Conservation (phyloP, 305 asterid species). For the Solanum hybrid region DNA sequence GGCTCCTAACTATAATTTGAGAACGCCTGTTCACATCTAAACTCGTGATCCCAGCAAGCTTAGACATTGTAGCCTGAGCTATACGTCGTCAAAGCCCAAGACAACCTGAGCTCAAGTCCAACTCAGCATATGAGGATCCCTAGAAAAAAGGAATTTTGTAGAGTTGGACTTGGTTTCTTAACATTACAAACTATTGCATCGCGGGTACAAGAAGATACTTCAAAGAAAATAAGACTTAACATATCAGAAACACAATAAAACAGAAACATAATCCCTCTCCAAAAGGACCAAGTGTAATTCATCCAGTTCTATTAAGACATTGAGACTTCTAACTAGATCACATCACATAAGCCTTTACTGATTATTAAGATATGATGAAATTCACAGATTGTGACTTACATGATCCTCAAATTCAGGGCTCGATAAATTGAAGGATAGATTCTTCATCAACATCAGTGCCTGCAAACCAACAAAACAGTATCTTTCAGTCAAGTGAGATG, state of each 20-base stretch:
- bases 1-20: background rate
- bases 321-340: background rate
- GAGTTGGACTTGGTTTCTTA: background rate
- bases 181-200: background rate
- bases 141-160: background rate
- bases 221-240: background rate
- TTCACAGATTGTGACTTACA: constrained; percentile 33
- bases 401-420: constrained; percentile 81
- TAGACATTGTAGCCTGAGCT: background rate
- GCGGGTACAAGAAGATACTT: background rate
- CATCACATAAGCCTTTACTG: background rate
- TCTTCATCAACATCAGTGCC: constrained; percentile 77
- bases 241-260: background rate
- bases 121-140: background rate
- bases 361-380: background rate
- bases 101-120: background rate
- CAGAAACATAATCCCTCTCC: background rate
- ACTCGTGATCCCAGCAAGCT: background rate
- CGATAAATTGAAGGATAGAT: constrained; percentile 58
- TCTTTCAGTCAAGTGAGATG: background rate
- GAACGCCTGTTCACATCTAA: background rate
- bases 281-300: background rate
- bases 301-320: background rate
- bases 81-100: background rate
- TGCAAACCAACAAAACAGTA: constrained; percentile 11